Percentiles rank a stretch among this genome's conserved stretches.
phyloP scores from a whole-genome alignment of 2,329 filamentous ascomycete genomes.

The Exophiala oligosperma region DNA sequence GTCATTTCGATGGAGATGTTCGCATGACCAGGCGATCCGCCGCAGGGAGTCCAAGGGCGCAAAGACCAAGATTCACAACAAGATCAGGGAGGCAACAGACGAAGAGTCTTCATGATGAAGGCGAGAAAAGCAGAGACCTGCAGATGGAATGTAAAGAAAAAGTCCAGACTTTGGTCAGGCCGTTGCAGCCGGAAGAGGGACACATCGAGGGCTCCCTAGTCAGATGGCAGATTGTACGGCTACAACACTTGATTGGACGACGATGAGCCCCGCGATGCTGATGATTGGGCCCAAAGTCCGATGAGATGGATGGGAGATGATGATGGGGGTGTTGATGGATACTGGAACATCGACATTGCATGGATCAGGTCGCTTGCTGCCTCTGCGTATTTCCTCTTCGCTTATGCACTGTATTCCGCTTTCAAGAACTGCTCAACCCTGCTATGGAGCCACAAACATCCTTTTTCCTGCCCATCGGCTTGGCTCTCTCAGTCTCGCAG shows the following conservation, averaged over 20 bases:
- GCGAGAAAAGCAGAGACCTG: background rate
- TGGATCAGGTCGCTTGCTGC: no score
- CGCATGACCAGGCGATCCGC: background rate
- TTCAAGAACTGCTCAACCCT: background rate
- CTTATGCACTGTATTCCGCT: background rate
- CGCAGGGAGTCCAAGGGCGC: background rate
- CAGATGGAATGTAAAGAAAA: background rate
- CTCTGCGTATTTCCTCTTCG: background rate
- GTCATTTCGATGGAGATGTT: constrained; percentile 13
- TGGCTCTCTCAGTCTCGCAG: no score
- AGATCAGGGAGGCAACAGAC: background rate
- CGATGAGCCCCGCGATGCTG: background rate
- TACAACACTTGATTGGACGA: background rate
- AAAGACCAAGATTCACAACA: background rate
- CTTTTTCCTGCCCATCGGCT: no score
- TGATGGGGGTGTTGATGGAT: background rate
- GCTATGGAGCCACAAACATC: background rate
- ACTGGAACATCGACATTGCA: no score
- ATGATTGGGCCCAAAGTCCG: background rate
- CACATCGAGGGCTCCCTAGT: background rate
- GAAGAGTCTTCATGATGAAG: background rate
- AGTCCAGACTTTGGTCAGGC: background rate
- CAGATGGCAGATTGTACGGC: background rate
- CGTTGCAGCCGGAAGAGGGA: background rate
- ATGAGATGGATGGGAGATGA: background rate